Evolutionary conservation across 2,329 filamentous ascomycete genomes (phyloP), one percentile per base, ranked within the genome.

Genomic region (Monosporascus ibericus): DNA sequence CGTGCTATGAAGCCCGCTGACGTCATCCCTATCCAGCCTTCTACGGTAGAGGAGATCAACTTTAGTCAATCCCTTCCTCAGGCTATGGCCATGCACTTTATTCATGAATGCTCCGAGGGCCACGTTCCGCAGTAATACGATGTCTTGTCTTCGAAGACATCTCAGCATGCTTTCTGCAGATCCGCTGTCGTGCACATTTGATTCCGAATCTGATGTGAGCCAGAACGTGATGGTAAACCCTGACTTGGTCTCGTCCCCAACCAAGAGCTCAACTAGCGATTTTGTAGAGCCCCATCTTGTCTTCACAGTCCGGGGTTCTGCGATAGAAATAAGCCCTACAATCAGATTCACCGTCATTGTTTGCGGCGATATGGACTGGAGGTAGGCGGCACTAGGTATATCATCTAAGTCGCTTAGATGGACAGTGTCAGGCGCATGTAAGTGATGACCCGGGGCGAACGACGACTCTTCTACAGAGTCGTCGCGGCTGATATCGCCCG

Each of bases 211-310:
- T 73, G 69, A 42, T 60, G 57, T 58, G 2, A 95, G 73, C 92
- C 92, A 97, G 66, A 95, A 90, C 3, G 87, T 92, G 51, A 96
- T 76, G 27, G 79, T 82, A 70, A 96, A 95, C 2, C 87, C 88
- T 0, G 88, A 82, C 57, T 79, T 82, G 0, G 91, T 95, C 49
- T 96, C 88, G 67, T 97, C 92, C 5, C 88, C 92, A 1, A 96
- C 83, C 1, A 92, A 74, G 2, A 94, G 69, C 68, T 95, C 90
- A 40, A 92, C 73, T 3, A 95, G 76, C 6, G 87, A 80, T 49
- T 86, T 76, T 6, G 75, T 74, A 11, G 72, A 70, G 25, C 85
- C 81, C 72, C 80, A 85, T 39, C 81, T 78, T 0, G 91, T 89
- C 30, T 75, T 80, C 20, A 96, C 82, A 2, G 78, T 78, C 24